Percentiles rank a stretch among this genome's conserved stretches.
Evolutionary conservation across 2,329 filamentous ascomycete species (phyloP).

Genomic region (Endoconidiophora laricicola): DNA sequence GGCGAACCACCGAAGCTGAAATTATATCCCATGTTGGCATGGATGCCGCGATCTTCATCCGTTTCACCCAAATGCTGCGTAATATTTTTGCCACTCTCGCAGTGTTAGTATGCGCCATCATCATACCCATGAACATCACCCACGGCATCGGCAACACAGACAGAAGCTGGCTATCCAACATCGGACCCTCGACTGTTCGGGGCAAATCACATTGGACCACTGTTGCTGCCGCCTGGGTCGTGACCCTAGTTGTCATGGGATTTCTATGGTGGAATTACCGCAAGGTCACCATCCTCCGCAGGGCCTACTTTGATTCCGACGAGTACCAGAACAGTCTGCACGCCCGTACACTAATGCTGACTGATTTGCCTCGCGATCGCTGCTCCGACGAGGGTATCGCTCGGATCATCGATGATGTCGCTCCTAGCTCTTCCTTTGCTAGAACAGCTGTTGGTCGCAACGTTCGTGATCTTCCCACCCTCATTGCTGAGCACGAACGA

Average conservation of each 20-base stretch:
- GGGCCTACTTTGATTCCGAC: conserved; percentile 64
- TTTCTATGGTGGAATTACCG: conserved; percentile 88
- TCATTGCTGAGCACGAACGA: conserved; percentile 72
- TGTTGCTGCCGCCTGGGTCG: conserved; percentile 43
- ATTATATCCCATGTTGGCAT: conserved; percentile 72
- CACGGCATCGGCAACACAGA: conserved; percentile 13
- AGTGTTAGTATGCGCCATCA: conserved; percentile 55
- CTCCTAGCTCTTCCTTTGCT: conserved; percentile 62
- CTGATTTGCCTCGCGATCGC: conserved; percentile 60
- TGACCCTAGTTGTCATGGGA: conserved; percentile 57
- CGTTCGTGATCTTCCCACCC: conserved; percentile 70
- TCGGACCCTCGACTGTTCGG: conserved; percentile 42
- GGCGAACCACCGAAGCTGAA: conserved; percentile 59
- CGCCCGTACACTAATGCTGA: conserved; percentile 50
- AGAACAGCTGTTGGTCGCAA: conserved; percentile 76
- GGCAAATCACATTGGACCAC: conserved; percentile 40
- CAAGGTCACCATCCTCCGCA: conserved; percentile 51
- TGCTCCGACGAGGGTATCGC: conserved; percentile 77
- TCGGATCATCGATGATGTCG: conserved; percentile 63
- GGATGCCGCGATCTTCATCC: conserved; percentile 80
- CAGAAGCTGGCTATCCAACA: conserved; percentile 35
- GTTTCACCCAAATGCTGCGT: conserved; percentile 78
- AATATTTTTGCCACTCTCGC: conserved; percentile 68
- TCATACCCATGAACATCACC: conserved; percentile 64
- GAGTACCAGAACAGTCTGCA: conserved; percentile 84